Percentiles rank a stretch among this genome's conserved stretches.
These are phyloP conservation scores for Globisporangium irregulare DNA, from an alignment of 352 stramenopile genomes.

Conservation along the genomic window DNA sequence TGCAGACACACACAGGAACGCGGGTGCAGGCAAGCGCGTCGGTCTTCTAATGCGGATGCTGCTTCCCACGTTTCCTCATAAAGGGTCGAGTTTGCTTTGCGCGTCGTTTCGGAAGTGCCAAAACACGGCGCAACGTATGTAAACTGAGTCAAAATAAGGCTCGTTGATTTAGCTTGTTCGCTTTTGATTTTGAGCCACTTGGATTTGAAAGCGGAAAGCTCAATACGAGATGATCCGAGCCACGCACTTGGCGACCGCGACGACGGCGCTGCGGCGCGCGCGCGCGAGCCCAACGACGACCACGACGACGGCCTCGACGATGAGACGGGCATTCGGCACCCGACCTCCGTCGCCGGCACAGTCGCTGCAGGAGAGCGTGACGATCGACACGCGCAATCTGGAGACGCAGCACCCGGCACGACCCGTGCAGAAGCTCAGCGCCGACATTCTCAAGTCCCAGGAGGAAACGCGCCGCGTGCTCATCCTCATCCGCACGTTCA, in stretches of 20 bases:
- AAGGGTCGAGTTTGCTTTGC: background rate
- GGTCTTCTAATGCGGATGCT: background rate
- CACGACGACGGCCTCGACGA: background rate
- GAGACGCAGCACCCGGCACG: constrained; percentile 16
- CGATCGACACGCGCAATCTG: constrained; percentile 17
- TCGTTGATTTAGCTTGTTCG: background rate
- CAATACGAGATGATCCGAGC: constrained; percentile 22
- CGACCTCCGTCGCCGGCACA: background rate
- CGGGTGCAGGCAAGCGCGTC: background rate
- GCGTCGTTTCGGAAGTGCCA: background rate
- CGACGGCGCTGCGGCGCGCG: constrained; percentile 2
- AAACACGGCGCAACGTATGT: background rate
- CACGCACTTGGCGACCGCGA: background rate
- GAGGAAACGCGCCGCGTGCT: constrained; percentile 82
- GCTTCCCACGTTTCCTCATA: background rate
- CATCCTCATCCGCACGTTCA: constrained; percentile 86
- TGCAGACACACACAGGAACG: background rate
- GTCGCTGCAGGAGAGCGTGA: background rate
- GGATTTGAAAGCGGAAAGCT: background rate
- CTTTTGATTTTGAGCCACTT: background rate
- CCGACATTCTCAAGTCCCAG: constrained; percentile 79
- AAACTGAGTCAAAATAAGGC: background rate
- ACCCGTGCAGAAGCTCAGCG: constrained; percentile 63
- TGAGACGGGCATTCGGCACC: background rate
- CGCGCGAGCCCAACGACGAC: background rate